Percentiles rank a stretch among this genome's conserved stretches.
These are phyloP conservation scores for Xylaria sp. DNA, from an alignment of 2,329 filamentous ascomycete genomes.

Conservation along the genomic window DNA sequence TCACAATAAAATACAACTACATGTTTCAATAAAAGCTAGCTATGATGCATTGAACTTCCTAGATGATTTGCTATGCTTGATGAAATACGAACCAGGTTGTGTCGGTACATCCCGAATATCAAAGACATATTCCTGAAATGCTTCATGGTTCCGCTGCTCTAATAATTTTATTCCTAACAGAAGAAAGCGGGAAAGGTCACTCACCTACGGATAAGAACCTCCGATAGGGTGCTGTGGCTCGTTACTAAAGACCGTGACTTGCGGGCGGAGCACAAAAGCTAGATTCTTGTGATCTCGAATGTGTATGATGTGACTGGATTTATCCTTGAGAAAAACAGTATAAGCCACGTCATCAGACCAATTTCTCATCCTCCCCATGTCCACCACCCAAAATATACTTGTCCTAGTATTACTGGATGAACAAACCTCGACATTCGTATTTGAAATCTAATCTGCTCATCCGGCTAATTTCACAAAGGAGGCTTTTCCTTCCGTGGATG, in stretches of 20 bases:
- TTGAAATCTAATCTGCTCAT: constrained; percentile 1
- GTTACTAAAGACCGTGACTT: background rate
- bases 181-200: background rate
- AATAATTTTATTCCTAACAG: background rate
- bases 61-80: background rate
- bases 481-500: constrained; percentile 5
- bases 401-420: background rate
- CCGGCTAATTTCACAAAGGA: background rate
- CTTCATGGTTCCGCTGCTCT: background rate
- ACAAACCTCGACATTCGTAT: background rate
- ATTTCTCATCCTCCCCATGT: background rate
- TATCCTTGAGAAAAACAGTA: background rate
- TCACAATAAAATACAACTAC: background rate
- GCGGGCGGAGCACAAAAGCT: background rate
- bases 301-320: background rate
- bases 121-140: background rate
- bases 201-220: background rate
- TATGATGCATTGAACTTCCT: background rate
- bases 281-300: background rate
- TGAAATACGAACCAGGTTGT: background rate
- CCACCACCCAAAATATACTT: background rate
- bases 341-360: background rate
- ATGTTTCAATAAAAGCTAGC: too few relatives aligned
- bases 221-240: background rate
- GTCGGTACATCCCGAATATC: background rate